These are phyloP conservation scores for Dianthus caryophyllus DNA, from an alignment of 148 eudicot species.

Conservation along the genomic window DNA sequence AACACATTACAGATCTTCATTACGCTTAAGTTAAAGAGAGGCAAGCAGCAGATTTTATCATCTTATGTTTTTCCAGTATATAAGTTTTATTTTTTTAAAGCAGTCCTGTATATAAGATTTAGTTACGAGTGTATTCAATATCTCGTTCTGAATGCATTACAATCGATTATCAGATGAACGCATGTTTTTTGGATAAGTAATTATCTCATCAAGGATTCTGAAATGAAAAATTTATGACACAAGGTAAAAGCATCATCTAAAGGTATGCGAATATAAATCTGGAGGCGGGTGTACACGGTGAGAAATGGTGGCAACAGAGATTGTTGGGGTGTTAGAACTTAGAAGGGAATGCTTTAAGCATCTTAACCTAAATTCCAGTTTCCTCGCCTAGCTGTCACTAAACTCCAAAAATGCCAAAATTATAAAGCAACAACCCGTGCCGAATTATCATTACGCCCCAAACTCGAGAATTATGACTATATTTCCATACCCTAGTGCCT, in stretches of 20 bases:
- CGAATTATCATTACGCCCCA: slow-evolving; percentile 4
- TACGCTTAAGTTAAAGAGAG: neutral
- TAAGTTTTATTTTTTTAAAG: no score
- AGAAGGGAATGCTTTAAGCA: no score
- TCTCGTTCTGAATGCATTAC: neutral
- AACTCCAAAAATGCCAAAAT: neutral
- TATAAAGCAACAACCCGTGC: neutral
- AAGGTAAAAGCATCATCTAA: neutral
- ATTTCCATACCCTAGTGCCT: neutral
- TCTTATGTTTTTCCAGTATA: neutral
- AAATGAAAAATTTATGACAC: slow-evolving; percentile 1
- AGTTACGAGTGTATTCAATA: neutral
- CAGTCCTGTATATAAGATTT: neutral
- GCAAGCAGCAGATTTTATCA: neutral
- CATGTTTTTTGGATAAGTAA: no score
- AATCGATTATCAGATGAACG: no score
- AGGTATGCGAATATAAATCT: neutral
- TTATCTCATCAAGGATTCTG: neutral
- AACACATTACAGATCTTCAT: no score
- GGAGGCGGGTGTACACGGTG: neutral
- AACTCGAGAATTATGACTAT: neutral
- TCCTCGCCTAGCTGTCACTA: neutral
- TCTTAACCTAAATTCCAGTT: neutral
- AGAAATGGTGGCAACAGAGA: neutral
- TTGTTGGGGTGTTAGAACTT: neutral